These are phyloP conservation scores for Leccinum ambiguum DNA, from an alignment of 1,284 basidiomycete genomes.

Conservation along the genomic window DNA sequence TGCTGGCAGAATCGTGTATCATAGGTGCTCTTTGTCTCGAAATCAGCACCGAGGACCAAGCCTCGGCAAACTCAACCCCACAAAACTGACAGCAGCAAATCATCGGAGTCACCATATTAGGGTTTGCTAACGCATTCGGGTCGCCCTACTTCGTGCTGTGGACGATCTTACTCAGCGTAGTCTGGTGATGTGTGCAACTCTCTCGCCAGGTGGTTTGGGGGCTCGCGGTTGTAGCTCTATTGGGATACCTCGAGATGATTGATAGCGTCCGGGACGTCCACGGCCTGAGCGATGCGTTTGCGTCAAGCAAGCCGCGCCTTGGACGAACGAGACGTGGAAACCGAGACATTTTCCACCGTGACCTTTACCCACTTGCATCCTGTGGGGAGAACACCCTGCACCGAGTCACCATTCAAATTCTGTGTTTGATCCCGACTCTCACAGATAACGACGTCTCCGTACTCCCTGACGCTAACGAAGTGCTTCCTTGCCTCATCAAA, in stretches of 20 bases:
- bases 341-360: background rate
- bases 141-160: slow-evolving; percentile 86
- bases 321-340: background rate
- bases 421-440: background rate
- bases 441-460: slow-evolving; percentile 3
- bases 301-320: slow-evolving; percentile 37
- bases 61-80: slow-evolving; percentile 15
- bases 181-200: slow-evolving; percentile 68
- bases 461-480: slow-evolving; percentile 6
- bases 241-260: slow-evolving; percentile 75
- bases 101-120: slow-evolving; percentile 67
- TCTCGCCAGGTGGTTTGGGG: slow-evolving; percentile 31
- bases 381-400: background rate
- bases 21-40: slow-evolving; percentile 56
- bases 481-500: background rate
- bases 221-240: slow-evolving; percentile 29
- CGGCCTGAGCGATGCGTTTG: slow-evolving; percentile 42
- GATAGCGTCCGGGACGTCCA: slow-evolving; percentile 72
- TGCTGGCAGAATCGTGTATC: no score
- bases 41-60: slow-evolving; percentile 37
- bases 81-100: slow-evolving; percentile 21
- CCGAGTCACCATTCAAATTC: background rate
- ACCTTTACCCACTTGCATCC: background rate
- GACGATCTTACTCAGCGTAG: slow-evolving; percentile 60
- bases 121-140: slow-evolving; percentile 90